phyloP scores from a whole-genome alignment of 768 basidiomycete genomes.

The Gymnopilus junonius region DNA sequence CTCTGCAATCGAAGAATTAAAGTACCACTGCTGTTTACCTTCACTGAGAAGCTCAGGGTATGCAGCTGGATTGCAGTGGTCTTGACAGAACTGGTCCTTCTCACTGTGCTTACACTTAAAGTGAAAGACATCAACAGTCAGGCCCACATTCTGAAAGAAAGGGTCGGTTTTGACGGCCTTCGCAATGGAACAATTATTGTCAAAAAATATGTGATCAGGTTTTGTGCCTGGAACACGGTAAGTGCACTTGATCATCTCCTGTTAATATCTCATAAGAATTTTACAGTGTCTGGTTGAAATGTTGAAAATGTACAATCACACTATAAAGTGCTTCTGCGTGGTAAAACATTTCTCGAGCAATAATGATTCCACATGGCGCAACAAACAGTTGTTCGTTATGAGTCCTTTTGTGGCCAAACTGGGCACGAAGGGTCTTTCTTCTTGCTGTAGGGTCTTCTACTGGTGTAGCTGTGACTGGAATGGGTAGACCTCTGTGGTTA shows the following conservation, averaged over 20 bases:
- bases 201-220: slow-evolving; percentile 13
- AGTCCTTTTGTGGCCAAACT: slow-evolving; percentile 8
- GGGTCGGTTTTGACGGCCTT: slow-evolving; percentile 13
- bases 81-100: slow-evolving; percentile 21
- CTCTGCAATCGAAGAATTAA: neutral
- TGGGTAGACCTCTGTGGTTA: neutral
- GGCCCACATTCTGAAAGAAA: slow-evolving; percentile 12
- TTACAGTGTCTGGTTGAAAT: neutral
- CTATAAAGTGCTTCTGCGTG: slow-evolving; percentile 7
- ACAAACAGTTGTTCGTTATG: slow-evolving; percentile 17
- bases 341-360: slow-evolving; percentile 11
- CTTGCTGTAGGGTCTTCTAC: neutral
- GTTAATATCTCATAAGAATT: neutral
- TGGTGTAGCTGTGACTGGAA: neutral
- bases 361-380: no score
- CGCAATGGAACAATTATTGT: slow-evolving; percentile 11
- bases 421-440: slow-evolving; percentile 4
- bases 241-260: slow-evolving; percentile 13
- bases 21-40: no score
- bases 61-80: slow-evolving; percentile 20
- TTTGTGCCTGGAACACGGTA: neutral
- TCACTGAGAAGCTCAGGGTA: no score
- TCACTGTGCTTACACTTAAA: slow-evolving; percentile 25
- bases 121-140: no score
- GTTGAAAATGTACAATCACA: neutral